phyloP scores from a whole-genome alignment of 768 basidiomycete species.

The Pleurotus pulmonarius region DNA sequence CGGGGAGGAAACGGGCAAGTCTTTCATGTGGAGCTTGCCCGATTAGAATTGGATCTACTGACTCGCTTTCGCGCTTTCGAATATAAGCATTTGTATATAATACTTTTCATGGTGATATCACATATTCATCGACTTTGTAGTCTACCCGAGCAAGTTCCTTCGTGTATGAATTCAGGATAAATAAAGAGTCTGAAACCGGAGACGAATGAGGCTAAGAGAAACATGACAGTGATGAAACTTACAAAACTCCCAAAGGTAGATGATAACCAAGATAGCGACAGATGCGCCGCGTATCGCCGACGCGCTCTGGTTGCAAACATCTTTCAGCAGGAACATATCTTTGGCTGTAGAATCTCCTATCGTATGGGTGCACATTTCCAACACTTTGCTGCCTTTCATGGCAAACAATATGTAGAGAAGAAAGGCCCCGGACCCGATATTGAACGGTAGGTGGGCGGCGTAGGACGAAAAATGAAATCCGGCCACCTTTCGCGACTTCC shows the following conservation, averaged over 20 bases:
- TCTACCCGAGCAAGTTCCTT: background rate
- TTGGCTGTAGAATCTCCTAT: background rate
- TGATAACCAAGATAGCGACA: background rate
- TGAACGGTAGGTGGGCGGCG: slow-evolving; percentile 1
- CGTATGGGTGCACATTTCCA: background rate
- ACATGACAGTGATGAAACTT: background rate
- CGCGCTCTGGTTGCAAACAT: background rate
- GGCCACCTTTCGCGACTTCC: background rate
- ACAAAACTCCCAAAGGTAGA: slow-evolving; percentile 1
- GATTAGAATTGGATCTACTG: slow-evolving; percentile 28
- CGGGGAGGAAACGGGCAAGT: slow-evolving; percentile 62
- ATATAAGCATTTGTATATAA: background rate
- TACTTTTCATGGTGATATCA: slow-evolving; percentile 3
- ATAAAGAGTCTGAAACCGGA: background rate
- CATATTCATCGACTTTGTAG: slow-evolving; percentile 4
- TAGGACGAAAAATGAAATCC: background rate
- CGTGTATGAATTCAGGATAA: slow-evolving; percentile 1
- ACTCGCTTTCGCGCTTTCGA: background rate
- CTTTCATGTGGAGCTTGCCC: slow-evolving; percentile 54
- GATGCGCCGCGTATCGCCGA: background rate
- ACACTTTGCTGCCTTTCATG: background rate
- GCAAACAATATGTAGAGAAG: background rate
- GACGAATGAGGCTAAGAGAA: background rate
- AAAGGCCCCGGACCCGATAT: background rate
- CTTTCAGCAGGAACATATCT: background rate